A percentile compares a stretch with the other conserved stretches of the same genome.
phyloP scores from a whole-genome alignment of 768 basidiomycete species.

The Serendipita vermifera region DNA sequence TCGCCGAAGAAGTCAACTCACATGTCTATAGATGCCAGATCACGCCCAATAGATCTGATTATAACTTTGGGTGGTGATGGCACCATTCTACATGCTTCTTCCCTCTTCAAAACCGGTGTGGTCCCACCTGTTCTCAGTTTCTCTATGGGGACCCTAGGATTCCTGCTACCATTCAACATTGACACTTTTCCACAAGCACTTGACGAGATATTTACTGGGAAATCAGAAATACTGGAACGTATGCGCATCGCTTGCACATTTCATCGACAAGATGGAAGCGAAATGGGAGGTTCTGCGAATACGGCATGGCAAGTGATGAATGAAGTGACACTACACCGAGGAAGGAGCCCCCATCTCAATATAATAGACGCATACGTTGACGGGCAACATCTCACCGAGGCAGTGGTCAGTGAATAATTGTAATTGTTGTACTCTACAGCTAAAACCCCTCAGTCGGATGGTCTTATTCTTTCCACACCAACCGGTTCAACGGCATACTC shows the following conservation, averaged over 20 bases:
- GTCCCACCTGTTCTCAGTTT: conserved; percentile 88
- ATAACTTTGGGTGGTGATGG: conserved; percentile 92
- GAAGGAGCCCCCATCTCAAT: conserved; percentile 80
- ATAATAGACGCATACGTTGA: conserved; percentile 91
- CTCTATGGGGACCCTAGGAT: conserved; percentile 87
- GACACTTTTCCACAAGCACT: conserved; percentile 74
- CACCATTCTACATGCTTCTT: conserved; percentile 86
- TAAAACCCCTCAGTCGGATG: conserved; percentile 84
- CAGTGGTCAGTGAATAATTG: conserved; percentile 60
- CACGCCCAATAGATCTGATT: conserved; percentile 58
- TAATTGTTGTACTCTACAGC: neutral
- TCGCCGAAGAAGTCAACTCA: neutral
- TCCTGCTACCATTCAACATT: conserved; percentile 87
- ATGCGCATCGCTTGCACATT: conserved; percentile 84
- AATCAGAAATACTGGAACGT: conserved; percentile 68
- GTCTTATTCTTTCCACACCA: conserved; percentile 86
- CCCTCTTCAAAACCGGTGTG: conserved; percentile 76
- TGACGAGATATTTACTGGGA: conserved; percentile 64
- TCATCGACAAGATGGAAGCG: conserved; percentile 44
- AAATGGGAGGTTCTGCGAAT: conserved; percentile 38
- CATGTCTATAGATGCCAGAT: neutral
- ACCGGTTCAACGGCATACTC: conserved; percentile 97
- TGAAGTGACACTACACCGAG: conserved; percentile 85
- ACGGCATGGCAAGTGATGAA: conserved; percentile 96
- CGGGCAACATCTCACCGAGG: conserved; percentile 89